Conservation (phyloP, 805 yeast species). For the Hanseniaspora valbyensis region DNA sequence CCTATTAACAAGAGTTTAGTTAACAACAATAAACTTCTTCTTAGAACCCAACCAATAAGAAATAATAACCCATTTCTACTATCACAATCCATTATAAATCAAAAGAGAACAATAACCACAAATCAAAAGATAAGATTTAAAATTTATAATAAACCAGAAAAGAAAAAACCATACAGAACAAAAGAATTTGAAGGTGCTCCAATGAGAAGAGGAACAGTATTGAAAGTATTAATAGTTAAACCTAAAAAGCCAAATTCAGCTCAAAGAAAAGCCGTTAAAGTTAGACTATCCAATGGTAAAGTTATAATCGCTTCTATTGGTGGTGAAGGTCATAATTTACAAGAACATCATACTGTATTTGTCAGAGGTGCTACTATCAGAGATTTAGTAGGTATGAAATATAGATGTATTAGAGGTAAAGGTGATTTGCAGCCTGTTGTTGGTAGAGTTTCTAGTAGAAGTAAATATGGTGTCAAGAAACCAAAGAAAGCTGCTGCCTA, state of each 20-base stretch:
- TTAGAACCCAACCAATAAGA: background rate
- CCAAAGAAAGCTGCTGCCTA: conserved; percentile 38
- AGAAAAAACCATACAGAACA: conserved; percentile 42
- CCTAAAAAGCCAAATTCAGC: conserved; percentile 99
- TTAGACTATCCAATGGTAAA: conserved; percentile 79
- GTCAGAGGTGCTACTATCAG: conserved; percentile 98
- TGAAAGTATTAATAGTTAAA: conserved; percentile 86
- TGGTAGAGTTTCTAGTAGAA: conserved; percentile 76
- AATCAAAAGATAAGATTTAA: conserved; percentile 9
- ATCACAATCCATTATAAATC: background rate
- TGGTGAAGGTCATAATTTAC: conserved; percentile 97
- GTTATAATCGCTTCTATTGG: conserved; percentile 88
- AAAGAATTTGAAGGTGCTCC: conserved; percentile 82
- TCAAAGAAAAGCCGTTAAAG: conserved; percentile 92
- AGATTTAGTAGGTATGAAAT: conserved; percentile 96
- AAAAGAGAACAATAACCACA: conserved; percentile 4
- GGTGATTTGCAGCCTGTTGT: conserved; percentile 92
- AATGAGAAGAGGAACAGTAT: conserved; percentile 82
- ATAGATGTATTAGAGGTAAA: conserved; percentile 86
- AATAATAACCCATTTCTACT: background rate
- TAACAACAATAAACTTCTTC: background rate
- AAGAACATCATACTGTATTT: conserved; percentile 91
- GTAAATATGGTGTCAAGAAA: conserved; percentile 87
- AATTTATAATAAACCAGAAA: conserved; percentile 30
- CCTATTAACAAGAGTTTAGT: background rate